Percentiles rank a stretch among this genome's conserved stretches.
Conservation (phyloP, 129 eudicot genomes). For the Flaveria bidentis region DNA sequence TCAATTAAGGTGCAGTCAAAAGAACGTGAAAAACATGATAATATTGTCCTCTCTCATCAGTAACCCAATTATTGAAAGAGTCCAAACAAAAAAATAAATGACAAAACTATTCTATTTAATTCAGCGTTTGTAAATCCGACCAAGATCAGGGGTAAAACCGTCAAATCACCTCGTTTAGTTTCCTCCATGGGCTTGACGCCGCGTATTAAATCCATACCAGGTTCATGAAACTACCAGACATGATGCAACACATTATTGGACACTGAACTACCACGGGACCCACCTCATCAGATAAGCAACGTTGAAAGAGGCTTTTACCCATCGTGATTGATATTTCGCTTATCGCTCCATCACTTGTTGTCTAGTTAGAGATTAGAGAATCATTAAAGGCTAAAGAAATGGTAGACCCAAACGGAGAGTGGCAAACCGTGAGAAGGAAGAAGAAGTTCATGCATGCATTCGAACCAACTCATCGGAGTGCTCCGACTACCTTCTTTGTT, state of each 20-base stretch:
- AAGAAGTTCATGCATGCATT: no score
- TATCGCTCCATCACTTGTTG: no score
- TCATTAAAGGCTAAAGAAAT: no score
- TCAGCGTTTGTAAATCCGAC: neutral
- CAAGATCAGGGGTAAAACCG: constrained; percentile 11
- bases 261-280: neutral
- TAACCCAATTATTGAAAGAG: constrained; percentile 16
- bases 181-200: constrained; percentile 59
- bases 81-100: neutral
- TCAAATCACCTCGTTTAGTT: neutral
- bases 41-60: neutral
- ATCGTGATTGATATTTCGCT: no score
- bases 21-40: constrained; percentile 12
- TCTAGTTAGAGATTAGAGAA: no score
- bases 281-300: constrained; percentile 32
- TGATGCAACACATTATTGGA: neutral
- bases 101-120: neutral
- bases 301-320: no score
- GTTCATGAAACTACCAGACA: constrained; percentile 26
- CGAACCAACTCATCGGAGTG: no score
- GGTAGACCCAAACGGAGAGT: no score
- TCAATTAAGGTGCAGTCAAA: neutral
- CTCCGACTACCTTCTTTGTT: no score
- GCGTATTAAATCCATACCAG: constrained; percentile 53
- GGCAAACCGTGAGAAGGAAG: no score